Percentiles rank a stretch among this genome's conserved stretches.
Evolutionary conservation across 2,329 filamentous ascomycete genomes (phyloP).

Genomic region (Penicillium sp.): DNA sequence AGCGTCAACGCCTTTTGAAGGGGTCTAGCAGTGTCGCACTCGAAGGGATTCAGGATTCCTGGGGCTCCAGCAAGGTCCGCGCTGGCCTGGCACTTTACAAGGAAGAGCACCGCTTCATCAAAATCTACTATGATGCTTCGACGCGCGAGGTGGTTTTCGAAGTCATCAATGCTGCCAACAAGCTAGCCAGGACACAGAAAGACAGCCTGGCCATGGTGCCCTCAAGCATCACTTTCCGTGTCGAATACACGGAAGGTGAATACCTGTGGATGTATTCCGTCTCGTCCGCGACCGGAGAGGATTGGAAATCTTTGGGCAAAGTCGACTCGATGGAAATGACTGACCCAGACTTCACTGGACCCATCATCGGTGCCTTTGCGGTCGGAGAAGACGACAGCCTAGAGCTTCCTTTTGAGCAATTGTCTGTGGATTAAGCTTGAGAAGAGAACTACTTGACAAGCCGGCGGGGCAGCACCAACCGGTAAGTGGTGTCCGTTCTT

Average conservation of each 20-base stretch:
- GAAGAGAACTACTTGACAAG: too few relatives aligned
- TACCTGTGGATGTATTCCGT: not conserved
- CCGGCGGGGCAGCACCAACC: too few relatives aligned
- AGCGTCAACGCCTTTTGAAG: not conserved
- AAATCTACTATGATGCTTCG: not conserved
- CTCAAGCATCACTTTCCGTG: not conserved
- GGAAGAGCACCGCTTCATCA: not conserved
- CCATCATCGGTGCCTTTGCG: slow-evolving; percentile 29
- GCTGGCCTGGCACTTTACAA: not conserved
- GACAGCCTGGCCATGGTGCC: not conserved
- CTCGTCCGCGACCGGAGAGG: not conserved
- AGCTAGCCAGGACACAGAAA: not conserved
- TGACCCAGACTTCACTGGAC: slow-evolving; percentile 30
- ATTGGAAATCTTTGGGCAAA: slow-evolving; percentile 1
- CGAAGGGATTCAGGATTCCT: not conserved
- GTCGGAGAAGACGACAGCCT: slow-evolving; percentile 1
- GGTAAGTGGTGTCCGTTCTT: too few relatives aligned
- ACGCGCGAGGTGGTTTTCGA: not conserved
- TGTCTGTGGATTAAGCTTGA: not conserved
- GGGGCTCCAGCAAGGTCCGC: not conserved
- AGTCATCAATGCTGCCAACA: not conserved
- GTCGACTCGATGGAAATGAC: slow-evolving; percentile 27
- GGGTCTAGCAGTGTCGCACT: not conserved
- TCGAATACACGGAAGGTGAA: not conserved
- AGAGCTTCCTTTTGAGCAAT: not conserved